Conservation (phyloP, 805 yeast species). For the Isabelozyma pseudorhagii region DNA sequence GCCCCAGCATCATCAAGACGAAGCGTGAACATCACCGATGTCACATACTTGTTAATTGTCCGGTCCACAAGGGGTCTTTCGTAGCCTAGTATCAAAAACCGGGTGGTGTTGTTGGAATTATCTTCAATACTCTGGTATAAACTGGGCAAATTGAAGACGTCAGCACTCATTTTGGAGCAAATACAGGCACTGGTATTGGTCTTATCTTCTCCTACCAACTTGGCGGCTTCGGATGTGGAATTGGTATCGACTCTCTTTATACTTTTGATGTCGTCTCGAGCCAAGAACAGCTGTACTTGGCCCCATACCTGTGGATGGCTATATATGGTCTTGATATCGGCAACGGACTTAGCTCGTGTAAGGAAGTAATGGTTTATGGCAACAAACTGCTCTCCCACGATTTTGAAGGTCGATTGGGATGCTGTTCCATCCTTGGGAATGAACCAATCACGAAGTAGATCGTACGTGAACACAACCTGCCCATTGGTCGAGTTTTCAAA, state of each 20-base stretch:
- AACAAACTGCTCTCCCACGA: conserved; percentile 80
- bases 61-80: conserved; percentile 3
- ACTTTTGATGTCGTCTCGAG: conserved; percentile 20
- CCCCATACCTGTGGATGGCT: conserved; percentile 99
- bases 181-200: conserved; percentile 59
- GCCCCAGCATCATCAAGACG: conserved; percentile 70
- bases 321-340: conserved; percentile 55
- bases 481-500: conserved; percentile 95
- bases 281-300: conserved; percentile 65
- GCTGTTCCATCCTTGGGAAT: conserved; percentile 16
- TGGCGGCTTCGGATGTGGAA: conserved; percentile 87
- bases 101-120: conserved; percentile 70
- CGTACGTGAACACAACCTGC: conserved; percentile 82
- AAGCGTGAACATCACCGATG: conserved; percentile 65
- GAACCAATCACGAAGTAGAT: conserved; percentile 69
- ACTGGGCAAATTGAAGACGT: conserved; percentile 55
- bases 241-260: conserved; percentile 56
- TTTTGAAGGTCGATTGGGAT: conserved; percentile 30
- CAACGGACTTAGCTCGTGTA: conserved; percentile 41
- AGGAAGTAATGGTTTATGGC: conserved; percentile 76
- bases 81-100: conserved; percentile 69
- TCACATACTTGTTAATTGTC: conserved; percentile 8
- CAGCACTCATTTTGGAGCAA: conserved; percentile 67
- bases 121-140: conserved; percentile 64
- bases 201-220: conserved; percentile 44